phyloP scores from a whole-genome alignment of 2,329 filamentous ascomycete species.

The Conoideocrella luteorostrata region DNA sequence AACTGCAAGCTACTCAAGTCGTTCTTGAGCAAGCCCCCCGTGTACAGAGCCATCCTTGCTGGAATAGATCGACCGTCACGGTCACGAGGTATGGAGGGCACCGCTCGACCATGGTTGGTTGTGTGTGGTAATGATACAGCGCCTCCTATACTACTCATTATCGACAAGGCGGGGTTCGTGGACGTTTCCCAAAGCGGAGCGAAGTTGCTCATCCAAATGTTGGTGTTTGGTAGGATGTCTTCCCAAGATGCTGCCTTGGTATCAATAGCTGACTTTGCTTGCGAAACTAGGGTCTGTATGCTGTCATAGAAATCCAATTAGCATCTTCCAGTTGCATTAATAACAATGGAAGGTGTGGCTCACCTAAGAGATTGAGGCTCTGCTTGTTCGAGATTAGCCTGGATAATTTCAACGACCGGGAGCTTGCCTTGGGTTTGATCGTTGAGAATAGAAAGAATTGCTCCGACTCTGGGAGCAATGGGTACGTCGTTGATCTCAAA shows the following conservation, averaged over 20 bases:
- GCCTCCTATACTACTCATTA: constrained; percentile 68
- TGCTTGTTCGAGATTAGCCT: constrained; percentile 47
- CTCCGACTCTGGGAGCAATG: constrained; percentile 33
- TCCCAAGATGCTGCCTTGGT: constrained; percentile 22
- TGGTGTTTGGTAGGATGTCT: constrained; percentile 55
- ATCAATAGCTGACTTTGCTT: constrained; percentile 28
- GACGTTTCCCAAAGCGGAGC: constrained; percentile 39
- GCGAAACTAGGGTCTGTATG: constrained; percentile 47
- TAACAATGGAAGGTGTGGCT: no score
- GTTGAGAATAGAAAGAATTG: constrained; percentile 41
- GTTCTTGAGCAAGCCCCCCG: constrained; percentile 47
- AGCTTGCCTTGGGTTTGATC: constrained; percentile 33
- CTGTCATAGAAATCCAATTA: no score
- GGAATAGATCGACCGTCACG: constrained; percentile 64
- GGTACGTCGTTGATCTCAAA: constrained; percentile 40
- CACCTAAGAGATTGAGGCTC: constrained; percentile 45
- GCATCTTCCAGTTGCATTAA: no score
- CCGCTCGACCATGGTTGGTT: background rate
- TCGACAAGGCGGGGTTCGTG: constrained; percentile 59
- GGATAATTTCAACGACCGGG: constrained; percentile 45
- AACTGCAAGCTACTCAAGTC: constrained; percentile 33
- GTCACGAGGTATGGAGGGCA: constrained; percentile 46
- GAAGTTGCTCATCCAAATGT: constrained; percentile 63
- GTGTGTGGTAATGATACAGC: constrained; percentile 51
- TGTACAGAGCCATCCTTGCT: constrained; percentile 69